A percentile compares a stretch with the other conserved stretches of the same genome.
phyloP scores from a whole-genome alignment of 805 yeast species.

The Hyphopichia homilentoma region DNA sequence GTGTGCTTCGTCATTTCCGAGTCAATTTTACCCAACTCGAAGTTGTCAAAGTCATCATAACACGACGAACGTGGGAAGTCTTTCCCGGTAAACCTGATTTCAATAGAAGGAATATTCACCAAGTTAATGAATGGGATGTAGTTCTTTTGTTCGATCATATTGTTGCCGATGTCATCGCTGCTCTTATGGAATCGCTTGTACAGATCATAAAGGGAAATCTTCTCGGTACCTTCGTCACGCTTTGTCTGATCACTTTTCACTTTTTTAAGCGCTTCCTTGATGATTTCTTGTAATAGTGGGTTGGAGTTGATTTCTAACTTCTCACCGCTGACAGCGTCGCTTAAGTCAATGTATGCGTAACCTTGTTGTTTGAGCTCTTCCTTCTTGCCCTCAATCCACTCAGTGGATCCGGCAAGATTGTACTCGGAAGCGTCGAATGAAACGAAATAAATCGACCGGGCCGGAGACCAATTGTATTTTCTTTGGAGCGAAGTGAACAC shows the following conservation, averaged over 20 bases:
- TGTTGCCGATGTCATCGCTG: slow-evolving; percentile 23
- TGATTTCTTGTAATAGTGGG: slow-evolving; percentile 55
- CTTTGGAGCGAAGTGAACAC: slow-evolving; percentile 61
- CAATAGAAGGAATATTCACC: slow-evolving; percentile 69
- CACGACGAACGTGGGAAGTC: slow-evolving; percentile 54
- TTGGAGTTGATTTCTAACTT: slow-evolving; percentile 55
- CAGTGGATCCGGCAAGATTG: slow-evolving; percentile 82
- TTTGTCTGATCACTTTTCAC: slow-evolving; percentile 11
- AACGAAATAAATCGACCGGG: slow-evolving; percentile 75
- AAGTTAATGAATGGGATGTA: slow-evolving; percentile 62
- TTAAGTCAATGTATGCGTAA: slow-evolving; percentile 68
- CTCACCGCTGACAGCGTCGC: slow-evolving; percentile 57
- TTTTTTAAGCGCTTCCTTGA: slow-evolving; percentile 38
- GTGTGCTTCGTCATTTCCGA: slow-evolving; percentile 53
- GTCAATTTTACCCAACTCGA: slow-evolving; percentile 46
- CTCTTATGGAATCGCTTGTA: slow-evolving; percentile 20
- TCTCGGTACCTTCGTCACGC: slow-evolving; percentile 3
- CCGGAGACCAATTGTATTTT: slow-evolving; percentile 73
- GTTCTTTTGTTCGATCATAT: slow-evolving; percentile 49
- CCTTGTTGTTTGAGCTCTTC: slow-evolving; percentile 56
- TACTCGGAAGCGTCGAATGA: slow-evolving; percentile 82
- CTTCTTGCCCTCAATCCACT: slow-evolving; percentile 60
- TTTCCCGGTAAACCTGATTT: slow-evolving; percentile 45
- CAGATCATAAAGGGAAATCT: slow-evolving; percentile 18
- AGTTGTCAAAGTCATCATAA: slow-evolving; percentile 59